Base-by-base conservation (phyloP, 148 eudicot species). In the Cornus kousa region DNA sequence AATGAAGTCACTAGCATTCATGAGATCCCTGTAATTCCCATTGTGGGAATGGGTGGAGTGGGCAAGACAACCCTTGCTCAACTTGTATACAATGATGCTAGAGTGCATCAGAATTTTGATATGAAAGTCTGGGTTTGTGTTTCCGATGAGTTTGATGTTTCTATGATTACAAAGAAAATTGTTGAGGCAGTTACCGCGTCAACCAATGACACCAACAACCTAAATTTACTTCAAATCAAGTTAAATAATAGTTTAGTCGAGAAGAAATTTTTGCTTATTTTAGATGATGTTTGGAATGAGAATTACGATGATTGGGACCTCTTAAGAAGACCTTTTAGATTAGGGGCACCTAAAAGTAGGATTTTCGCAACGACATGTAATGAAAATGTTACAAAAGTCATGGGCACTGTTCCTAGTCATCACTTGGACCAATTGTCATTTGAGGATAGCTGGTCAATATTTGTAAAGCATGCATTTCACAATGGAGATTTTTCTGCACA, bases 31-130 rank as follows among this genome's bases (percentile, higher is more conserved):
- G 67, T 74, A 12, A 6, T 84, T 74, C 76, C 84, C 7, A 77
- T 84, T 50, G 79, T 70, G 60, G 86, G 83, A 10, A 73, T 84
- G 83, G 76, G 79, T 14, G 84, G 80, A 16, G 68, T 72, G 23
- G 84, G 84, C 37, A 81, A 81, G 62, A 81, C 84, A 8, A 57
- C 80, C 23, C 74, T 81, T 39, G 81, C 84, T 53, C 81, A 78
- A 53, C 5, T 73, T 19, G 35, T 78, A 16, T 82, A 67, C 69
- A 82, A 82, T 57, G 78, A 82, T 57, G 48, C 9, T 9, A 59
- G 60, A 35, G 35, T 73, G 3, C 22, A 57, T 11, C 69, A 19
- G 16, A 22, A 40, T 22, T 82, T 77, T 40, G 23, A 60, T 32
- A 4, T 68, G 50, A 77, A 73, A 77, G 77, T 70, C 3, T 82